phyloP scores from a whole-genome alignment of 768 basidiomycete genomes.

The Lactarius psammicola region DNA sequence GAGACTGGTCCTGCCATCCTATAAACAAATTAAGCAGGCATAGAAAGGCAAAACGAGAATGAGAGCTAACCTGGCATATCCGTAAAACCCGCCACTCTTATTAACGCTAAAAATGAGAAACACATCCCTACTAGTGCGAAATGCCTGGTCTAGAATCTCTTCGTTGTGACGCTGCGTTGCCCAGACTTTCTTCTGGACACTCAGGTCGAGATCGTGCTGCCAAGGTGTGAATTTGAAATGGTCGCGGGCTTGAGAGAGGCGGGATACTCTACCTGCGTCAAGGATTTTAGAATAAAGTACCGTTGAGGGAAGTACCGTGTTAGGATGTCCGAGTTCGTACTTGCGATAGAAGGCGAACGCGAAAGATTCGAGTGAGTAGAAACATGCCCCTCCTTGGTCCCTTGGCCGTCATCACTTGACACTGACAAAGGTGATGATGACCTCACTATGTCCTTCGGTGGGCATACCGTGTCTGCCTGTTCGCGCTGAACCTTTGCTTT shows the following conservation, averaged over 20 bases:
- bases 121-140: constrained; percentile 85
- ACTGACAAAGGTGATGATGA: constrained; percentile 36
- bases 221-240: neutral
- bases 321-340: constrained; percentile 83
- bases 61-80: constrained; percentile 70
- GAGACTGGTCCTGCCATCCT: constrained; percentile 73
- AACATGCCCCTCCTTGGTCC: constrained; percentile 21
- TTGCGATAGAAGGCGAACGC: constrained; percentile 69
- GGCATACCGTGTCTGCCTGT: constrained; percentile 16
- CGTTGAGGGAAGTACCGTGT: constrained; percentile 75
- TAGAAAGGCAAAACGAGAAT: neutral
- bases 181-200: constrained; percentile 79
- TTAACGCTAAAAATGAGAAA: constrained; percentile 91
- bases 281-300: constrained; percentile 91
- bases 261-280: constrained; percentile 59
- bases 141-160: constrained; percentile 87
- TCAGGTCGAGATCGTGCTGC: constrained; percentile 76
- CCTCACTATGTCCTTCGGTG: constrained; percentile 26
- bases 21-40: constrained; percentile 10
- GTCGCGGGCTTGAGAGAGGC: neutral
- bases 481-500: constrained; percentile 39
- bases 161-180: constrained; percentile 94
- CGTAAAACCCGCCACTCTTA: constrained; percentile 92
- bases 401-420: constrained; percentile 41
- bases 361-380: constrained; percentile 53